Base-by-base conservation (phyloP, 495 filamentous ascomycete genomes). In the Penicillium riverlandense region DNA sequence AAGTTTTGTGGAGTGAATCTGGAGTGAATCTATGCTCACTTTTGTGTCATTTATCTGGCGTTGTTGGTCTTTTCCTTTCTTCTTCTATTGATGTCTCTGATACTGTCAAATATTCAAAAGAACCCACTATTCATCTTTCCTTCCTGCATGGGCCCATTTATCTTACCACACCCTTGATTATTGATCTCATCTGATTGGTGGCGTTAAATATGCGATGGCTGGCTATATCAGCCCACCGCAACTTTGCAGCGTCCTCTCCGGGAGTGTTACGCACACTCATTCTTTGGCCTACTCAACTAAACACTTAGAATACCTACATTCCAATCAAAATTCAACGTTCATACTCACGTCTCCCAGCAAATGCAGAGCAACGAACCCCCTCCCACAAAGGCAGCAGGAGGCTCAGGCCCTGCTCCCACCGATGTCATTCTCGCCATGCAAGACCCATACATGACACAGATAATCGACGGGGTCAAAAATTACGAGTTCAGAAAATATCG, bases 21-120 rank as follows among this genome's bases (percentile, higher is more conserved):
- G 11, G 32, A 34, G 14, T 14, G n/a, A 22, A 41, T 42, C 37
- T 32, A 28, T 43, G 14, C 29, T 52, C 44, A 32, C 37, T 40
- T 49, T 56, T 35, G 36, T 58, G 45, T 54, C 41, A 50, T 53
- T 58, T 56, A 52, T 59, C 50, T 53, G 49, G 53, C 50, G 49
- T 61, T 53, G 37, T 29, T 34, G 38, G 43, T 29, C 31, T 22
- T 34, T 45, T 44, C 38, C 37, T 16, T 16, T 16, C 47, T 16
- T 38, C 36, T 44, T 31, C 52, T 38, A 35, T 40, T 47, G 34
- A 31, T 57, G 43, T 49, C 38, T 52, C 38, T 40, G 47, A 37
- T 32, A 34, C 12, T 53, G 40, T 54, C 50, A 45, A 47, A 57
- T 54, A 48, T 31, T 34, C 35, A 45, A 45, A 47, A 43, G 30